Evolutionary conservation across 2,329 filamentous ascomycete species (phyloP).

Genomic region (Scedosporium boydii): DNA sequence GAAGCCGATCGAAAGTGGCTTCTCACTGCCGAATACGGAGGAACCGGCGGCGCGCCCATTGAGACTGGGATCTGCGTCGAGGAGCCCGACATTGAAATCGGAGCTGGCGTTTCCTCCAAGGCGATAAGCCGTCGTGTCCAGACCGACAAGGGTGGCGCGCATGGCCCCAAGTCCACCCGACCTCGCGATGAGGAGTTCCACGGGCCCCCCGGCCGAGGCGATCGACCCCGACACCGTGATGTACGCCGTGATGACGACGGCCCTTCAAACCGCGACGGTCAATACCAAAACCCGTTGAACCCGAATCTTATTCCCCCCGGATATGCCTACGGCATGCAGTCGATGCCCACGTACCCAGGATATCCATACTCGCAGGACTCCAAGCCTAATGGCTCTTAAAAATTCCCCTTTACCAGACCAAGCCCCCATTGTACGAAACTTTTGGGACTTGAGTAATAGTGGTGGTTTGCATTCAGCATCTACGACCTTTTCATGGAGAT

Average conservation of each 20-base stretch:
- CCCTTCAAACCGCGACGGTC: background rate
- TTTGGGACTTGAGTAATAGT: background rate
- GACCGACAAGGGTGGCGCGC: constrained; percentile 55
- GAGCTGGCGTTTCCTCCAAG: constrained; percentile 93
- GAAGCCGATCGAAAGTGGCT: constrained; percentile 98
- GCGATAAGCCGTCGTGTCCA: constrained; percentile 62
- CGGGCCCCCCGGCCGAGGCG: background rate
- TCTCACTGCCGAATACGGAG: constrained; percentile 84
- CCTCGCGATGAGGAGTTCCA: constrained; percentile 9
- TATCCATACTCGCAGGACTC: constrained; percentile 4
- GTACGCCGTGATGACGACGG: background rate
- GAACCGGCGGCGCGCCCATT: constrained; percentile 75
- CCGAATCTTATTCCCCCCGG: constrained; percentile 5
- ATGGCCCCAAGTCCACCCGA: constrained; percentile 55
- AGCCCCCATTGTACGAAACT: too few species aligned
- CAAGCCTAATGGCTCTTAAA: background rate
- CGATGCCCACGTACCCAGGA: constrained; percentile 5
- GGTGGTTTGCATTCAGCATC: too few species aligned
- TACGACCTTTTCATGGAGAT: too few species aligned
- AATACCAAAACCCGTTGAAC: constrained; percentile 5
- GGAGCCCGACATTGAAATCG: constrained; percentile 97
- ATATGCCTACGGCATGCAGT: constrained; percentile 3
- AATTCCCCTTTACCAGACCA: background rate
- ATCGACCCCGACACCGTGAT: background rate
- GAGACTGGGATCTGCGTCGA: constrained; percentile 82